Conservation (phyloP, 2,329 filamentous ascomycete genomes). For the Sphaerulina vaccinii region DNA sequence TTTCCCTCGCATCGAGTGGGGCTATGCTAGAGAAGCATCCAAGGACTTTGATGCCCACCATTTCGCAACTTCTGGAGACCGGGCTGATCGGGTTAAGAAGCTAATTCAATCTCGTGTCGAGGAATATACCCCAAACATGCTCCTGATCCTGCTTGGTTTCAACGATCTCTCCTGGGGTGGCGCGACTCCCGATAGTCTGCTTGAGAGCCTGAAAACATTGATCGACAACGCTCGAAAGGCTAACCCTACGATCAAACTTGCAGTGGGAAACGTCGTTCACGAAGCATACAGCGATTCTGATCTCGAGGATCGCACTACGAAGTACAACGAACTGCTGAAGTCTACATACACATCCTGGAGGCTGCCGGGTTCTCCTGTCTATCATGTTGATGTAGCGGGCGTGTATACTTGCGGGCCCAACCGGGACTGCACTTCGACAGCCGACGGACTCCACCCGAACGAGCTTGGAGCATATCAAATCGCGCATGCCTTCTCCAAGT, state of each 20-base stretch:
- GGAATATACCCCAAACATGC: slow-evolving; percentile 36
- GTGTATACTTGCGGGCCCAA: slow-evolving; percentile 36
- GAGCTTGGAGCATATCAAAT: slow-evolving; percentile 45
- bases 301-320: slow-evolving; percentile 3
- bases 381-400: slow-evolving; percentile 35
- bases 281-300: not conserved
- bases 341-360: slow-evolving; percentile 27
- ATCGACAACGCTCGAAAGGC: slow-evolving; percentile 35
- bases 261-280: slow-evolving; percentile 25
- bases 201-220: slow-evolving; percentile 32
- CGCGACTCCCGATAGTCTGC: slow-evolving; percentile 22
- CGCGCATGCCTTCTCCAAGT: slow-evolving; percentile 41
- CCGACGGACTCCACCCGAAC: slow-evolving; percentile 48
- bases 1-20: slow-evolving; percentile 27
- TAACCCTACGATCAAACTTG: slow-evolving; percentile 27
- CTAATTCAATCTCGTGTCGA: slow-evolving; percentile 33
- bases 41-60: slow-evolving; percentile 28
- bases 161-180: slow-evolving; percentile 31
- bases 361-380: slow-evolving; percentile 33
- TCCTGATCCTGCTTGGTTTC: slow-evolving; percentile 29
- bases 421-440: slow-evolving; percentile 30
- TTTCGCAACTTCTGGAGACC: slow-evolving; percentile 33
- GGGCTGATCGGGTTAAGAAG: slow-evolving; percentile 35
- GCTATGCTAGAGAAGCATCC: slow-evolving; percentile 36
- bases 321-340: slow-evolving; percentile 3